These are phyloP conservation scores for Paramarasmius palmivorus DNA, from an alignment of 1,284 basidiomycete species.

Conservation along the genomic window DNA sequence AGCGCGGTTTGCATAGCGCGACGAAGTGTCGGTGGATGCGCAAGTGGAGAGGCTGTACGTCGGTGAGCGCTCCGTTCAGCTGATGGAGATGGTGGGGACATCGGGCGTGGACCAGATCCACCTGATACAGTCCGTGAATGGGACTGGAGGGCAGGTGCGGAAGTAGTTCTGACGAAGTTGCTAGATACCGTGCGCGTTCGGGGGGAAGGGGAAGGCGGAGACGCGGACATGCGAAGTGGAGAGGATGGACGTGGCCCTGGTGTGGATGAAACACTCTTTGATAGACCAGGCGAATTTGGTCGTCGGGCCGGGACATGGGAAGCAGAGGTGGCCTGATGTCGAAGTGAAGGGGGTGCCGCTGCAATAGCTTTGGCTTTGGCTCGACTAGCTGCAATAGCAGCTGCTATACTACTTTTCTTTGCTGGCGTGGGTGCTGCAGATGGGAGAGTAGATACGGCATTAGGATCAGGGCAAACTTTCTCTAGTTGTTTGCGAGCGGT, in stretches of 20 bases:
- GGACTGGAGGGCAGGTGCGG: conserved; percentile 32
- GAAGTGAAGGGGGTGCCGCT: conserved; percentile 70
- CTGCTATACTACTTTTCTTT: conserved; percentile 79
- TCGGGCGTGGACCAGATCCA: conserved; percentile 29
- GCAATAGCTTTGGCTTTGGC: conserved; percentile 84
- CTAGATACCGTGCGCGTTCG: conserved; percentile 41
- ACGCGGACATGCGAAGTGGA: conserved; percentile 39
- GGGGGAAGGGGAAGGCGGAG: conserved; percentile 45
- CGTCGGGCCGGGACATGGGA: conserved; percentile 51
- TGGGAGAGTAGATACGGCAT: conserved; percentile 36
- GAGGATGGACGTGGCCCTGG: conserved; percentile 41
- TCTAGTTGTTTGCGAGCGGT: conserved; percentile 82
- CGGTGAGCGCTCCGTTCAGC: conserved; percentile 41
- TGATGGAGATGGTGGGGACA: conserved; percentile 50
- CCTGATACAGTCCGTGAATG: conserved; percentile 42
- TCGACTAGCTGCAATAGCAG: conserved; percentile 80
- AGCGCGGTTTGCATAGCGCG: conserved; percentile 47
- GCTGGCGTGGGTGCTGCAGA: conserved; percentile 49
- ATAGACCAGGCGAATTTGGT: conserved; percentile 43
- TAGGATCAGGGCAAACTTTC: conserved; percentile 72
- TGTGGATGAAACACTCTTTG: conserved; percentile 32
- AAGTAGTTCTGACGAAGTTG: conserved; percentile 39
- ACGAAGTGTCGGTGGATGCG: conserved; percentile 36
- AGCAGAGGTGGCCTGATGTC: conserved; percentile 75
- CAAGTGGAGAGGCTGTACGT: conserved; percentile 56